These are phyloP conservation scores for Penicillium palitans DNA, from an alignment of 2,329 filamentous ascomycete genomes.

Conservation along the genomic window DNA sequence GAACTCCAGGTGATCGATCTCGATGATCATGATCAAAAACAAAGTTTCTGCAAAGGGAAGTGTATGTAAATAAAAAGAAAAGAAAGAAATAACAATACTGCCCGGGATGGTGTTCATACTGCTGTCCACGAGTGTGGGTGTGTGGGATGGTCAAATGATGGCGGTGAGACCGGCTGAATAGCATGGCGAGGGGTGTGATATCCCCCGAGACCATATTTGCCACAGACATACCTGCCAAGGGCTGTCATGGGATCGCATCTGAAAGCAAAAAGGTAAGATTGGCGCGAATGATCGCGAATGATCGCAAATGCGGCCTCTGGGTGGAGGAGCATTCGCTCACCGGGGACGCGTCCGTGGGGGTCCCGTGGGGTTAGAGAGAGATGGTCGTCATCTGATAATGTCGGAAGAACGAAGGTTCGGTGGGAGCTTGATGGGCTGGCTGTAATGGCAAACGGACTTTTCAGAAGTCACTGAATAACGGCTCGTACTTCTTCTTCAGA, in stretches of 20 bases:
- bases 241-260: slow-evolving; percentile 4
- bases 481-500: slow-evolving; percentile 60
- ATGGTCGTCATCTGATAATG: neutral
- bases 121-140: neutral
- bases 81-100: neutral
- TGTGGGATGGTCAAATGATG: neutral
- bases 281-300: neutral
- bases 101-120: neutral
- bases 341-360: slow-evolving; percentile 6
- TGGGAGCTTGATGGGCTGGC: neutral
- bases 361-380: neutral
- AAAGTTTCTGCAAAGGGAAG: neutral
- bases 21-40: neutral
- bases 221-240: slow-evolving; percentile 2
- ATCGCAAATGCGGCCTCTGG: neutral
- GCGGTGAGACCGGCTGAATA: neutral
- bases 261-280: neutral
- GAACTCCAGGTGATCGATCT: neutral
- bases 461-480: slow-evolving; percentile 62
- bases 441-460: neutral
- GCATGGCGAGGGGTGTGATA: neutral
- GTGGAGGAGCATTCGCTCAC: slow-evolving; percentile 1
- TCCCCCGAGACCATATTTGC: neutral
- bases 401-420: neutral
- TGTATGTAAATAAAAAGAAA: neutral